A percentile compares a stretch with the other conserved stretches of the same genome.
These are phyloP conservation scores for Trichoderma citrinoviride DNA, from an alignment of 2,329 filamentous ascomycete species.

Conservation along the genomic window DNA sequence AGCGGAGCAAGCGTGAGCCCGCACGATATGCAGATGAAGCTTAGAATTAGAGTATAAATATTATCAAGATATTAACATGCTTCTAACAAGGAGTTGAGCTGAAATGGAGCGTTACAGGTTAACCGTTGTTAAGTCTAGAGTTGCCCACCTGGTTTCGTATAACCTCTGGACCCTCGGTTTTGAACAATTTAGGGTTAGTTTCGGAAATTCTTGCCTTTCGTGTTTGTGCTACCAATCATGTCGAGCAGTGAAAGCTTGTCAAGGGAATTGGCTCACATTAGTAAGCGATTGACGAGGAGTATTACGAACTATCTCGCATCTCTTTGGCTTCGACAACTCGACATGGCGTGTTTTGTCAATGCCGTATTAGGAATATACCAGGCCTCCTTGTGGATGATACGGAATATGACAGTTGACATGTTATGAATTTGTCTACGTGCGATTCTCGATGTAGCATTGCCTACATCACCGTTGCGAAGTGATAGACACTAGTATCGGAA, in stretches of 20 bases:
- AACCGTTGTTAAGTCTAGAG: neutral
- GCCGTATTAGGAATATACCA: neutral
- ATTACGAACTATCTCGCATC: neutral
- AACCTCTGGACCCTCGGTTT: neutral
- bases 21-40: neutral
- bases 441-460: too few relatives aligned
- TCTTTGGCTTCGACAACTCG: neutral
- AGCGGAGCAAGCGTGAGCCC: neutral
- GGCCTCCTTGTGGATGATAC: too few relatives aligned
- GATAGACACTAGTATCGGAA: too few relatives aligned
- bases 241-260: neutral
- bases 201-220: slow-evolving; percentile 1
- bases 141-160: neutral
- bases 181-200: neutral
- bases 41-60: neutral
- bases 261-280: neutral
- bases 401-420: too few relatives aligned
- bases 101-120: neutral
- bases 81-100: neutral
- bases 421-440: too few relatives aligned
- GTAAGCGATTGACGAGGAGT: neutral
- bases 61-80: neutral
- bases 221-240: neutral
- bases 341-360: neutral
- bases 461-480: too few relatives aligned